A percentile compares a stretch with the other conserved stretches of the same genome.
Conservation (phyloP, 768 basidiomycete genomes). For the Boletus rubropictus region DNA sequence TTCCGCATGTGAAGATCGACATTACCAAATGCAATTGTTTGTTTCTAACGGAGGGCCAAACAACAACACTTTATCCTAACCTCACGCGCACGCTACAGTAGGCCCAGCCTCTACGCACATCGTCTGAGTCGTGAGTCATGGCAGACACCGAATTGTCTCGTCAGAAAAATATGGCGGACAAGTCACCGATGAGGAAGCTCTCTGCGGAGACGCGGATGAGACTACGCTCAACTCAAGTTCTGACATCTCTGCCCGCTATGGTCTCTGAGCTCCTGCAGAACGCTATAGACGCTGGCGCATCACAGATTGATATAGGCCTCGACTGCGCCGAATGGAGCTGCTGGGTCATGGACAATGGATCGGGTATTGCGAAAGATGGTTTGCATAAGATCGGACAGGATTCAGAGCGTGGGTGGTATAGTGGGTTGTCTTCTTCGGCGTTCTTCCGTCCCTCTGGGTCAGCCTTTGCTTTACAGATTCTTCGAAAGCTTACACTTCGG, state of each 20-base stretch:
- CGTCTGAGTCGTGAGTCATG: not conserved
- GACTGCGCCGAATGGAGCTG: slow-evolving; percentile 76
- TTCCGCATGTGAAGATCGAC: slow-evolving; percentile 72
- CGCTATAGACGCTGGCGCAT: slow-evolving; percentile 75
- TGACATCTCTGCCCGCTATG: slow-evolving; percentile 76
- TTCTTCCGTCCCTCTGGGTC: not conserved
- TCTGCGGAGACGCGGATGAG: slow-evolving; percentile 57
- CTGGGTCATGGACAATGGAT: slow-evolving; percentile 83
- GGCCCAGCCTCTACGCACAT: not conserved
- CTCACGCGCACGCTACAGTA: not conserved
- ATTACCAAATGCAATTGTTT: slow-evolving; percentile 27
- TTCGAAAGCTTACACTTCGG: slow-evolving; percentile 59
- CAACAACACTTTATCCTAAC: slow-evolving; percentile 1
- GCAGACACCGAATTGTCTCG: not conserved
- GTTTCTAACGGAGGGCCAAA: slow-evolving; percentile 21
- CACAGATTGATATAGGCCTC: slow-evolving; percentile 62
- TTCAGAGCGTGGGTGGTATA: slow-evolving; percentile 55
- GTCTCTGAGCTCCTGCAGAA: slow-evolving; percentile 88
- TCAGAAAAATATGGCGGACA: slow-evolving; percentile 16
- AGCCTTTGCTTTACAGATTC: slow-evolving; percentile 43
- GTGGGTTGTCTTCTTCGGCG: slow-evolving; percentile 39
- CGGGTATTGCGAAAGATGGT: slow-evolving; percentile 61
- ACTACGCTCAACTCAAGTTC: slow-evolving; percentile 76
- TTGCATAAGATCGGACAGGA: slow-evolving; percentile 50
- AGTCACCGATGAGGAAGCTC: slow-evolving; percentile 36